Percentiles rank a stretch among this genome's conserved stretches.
Conservation (phyloP, 371 early-diverging fungal genomes). For the Apophysomyces elegans region DNA sequence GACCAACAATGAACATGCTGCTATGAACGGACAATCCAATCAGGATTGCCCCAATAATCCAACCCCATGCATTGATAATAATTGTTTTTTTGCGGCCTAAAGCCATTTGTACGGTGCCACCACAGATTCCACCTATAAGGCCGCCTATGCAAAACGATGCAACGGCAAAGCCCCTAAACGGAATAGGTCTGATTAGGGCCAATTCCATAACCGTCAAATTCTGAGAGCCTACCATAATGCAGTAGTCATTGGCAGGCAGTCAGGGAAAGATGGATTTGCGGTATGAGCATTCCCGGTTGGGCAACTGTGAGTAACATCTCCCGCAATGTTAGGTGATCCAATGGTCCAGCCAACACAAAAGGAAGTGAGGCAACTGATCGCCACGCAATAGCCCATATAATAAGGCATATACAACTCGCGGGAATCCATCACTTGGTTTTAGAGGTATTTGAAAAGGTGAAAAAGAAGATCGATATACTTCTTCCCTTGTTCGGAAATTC, state of each 20-base stretch:
- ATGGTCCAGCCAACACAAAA: slow-evolving; percentile 49
- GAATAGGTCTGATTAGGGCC: too few relatives aligned
- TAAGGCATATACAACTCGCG: slow-evolving; percentile 36
- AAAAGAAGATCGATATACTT: slow-evolving; percentile 3
- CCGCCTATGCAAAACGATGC: slow-evolving; percentile 78
- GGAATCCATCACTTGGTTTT: slow-evolving; percentile 39
- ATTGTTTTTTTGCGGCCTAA: slow-evolving; percentile 72
- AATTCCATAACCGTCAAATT: background rate
- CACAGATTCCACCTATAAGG: slow-evolving; percentile 66
- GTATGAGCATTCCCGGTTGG: slow-evolving; percentile 25
- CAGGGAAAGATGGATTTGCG: slow-evolving; percentile 25
- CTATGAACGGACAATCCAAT: slow-evolving; percentile 56
- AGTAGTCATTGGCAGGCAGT: slow-evolving; percentile 33
- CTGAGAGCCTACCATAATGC: slow-evolving; percentile 21
- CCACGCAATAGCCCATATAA: slow-evolving; percentile 46
- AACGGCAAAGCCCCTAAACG: slow-evolving; percentile 67
- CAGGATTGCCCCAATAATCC: slow-evolving; percentile 65
- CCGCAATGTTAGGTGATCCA: slow-evolving; percentile 51
- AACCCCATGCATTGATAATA: slow-evolving; percentile 63
- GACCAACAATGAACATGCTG: slow-evolving; percentile 73
- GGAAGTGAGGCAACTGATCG: slow-evolving; percentile 39
- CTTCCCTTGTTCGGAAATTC: slow-evolving; percentile 6
- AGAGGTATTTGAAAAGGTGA: slow-evolving; percentile 4
- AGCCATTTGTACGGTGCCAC: slow-evolving; percentile 58
- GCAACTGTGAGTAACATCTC: slow-evolving; percentile 32